A percentile compares a stretch with the other conserved stretches of the same genome.
Evolutionary conservation across 1,284 basidiomycete species (phyloP).

Genomic region (Heterobasidion irregulare): DNA sequence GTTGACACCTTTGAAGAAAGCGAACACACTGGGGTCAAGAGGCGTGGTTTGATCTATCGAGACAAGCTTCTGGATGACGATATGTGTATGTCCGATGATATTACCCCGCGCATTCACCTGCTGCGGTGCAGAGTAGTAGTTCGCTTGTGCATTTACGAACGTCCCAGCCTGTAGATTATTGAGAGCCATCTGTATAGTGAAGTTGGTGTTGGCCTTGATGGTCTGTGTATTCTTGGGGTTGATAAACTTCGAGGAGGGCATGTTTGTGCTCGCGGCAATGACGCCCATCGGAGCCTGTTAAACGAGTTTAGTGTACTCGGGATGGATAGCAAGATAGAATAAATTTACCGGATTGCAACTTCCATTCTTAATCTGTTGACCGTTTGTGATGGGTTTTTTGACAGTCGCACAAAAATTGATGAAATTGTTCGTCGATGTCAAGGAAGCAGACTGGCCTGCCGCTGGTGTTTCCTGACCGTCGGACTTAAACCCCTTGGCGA

Average conservation of each 20-base stretch:
- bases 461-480: slow-evolving; percentile 35
- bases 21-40: slow-evolving; percentile 46
- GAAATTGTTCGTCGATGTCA: slow-evolving; percentile 65
- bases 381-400: slow-evolving; percentile 49
- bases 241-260: slow-evolving; percentile 53
- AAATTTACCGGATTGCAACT: slow-evolving; percentile 50
- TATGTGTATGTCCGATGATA: slow-evolving; percentile 56
- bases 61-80: slow-evolving; percentile 49
- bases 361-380: slow-evolving; percentile 46
- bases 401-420: slow-evolving; percentile 59
- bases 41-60: slow-evolving; percentile 40
- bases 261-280: slow-evolving; percentile 45
- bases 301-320: neutral
- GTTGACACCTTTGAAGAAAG: slow-evolving; percentile 66
- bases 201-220: slow-evolving; percentile 41
- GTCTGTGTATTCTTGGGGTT: slow-evolving; percentile 46
- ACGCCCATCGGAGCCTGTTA: slow-evolving; percentile 38
- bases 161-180: slow-evolving; percentile 49
- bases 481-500: slow-evolving; percentile 43
- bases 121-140: slow-evolving; percentile 64
- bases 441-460: slow-evolving; percentile 46
- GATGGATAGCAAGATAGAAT: neutral
- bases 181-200: slow-evolving; percentile 52
- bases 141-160: slow-evolving; percentile 52
- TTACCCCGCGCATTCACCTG: slow-evolving; percentile 43